Evolutionary conservation across 148 eudicot genomes (phyloP).

Genomic region (Dysphania ambrosioides): DNA sequence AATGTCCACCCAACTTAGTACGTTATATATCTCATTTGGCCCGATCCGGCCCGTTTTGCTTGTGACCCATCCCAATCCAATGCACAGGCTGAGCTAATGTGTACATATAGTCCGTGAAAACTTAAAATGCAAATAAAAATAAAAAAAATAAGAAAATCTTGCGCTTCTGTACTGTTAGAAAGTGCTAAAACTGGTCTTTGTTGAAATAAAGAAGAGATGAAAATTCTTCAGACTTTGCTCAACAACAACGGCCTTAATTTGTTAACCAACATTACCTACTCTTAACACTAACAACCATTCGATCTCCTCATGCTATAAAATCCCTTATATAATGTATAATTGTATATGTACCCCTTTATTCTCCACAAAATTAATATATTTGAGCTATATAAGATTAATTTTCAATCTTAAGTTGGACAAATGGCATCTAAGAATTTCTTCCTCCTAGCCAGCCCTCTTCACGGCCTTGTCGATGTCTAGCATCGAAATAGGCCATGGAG

Average conservation of each 20-base stretch:
- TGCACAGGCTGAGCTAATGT: no score
- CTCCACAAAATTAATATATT: no score
- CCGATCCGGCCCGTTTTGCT: no score
- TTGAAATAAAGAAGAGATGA: neutral
- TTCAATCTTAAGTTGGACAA: slow-evolving; percentile 5
- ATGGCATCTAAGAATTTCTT: slow-evolving; percentile 9
- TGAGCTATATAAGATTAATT: neutral
- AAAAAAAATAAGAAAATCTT: no score
- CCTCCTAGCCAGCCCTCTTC: slow-evolving; percentile 17
- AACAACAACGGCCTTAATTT: neutral
- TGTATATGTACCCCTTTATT: no score
- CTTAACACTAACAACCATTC: neutral
- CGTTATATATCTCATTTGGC: no score
- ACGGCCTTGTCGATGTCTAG: neutral
- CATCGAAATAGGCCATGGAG: slow-evolving; percentile 10
- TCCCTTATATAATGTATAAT: neutral
- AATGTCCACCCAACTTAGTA: no score
- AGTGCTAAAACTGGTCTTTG: neutral
- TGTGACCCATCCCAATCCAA: no score
- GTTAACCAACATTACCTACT: slow-evolving; percentile 20
- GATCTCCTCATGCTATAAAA: neutral
- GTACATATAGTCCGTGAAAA: no score
- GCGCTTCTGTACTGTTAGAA: no score
- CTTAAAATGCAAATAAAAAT: no score
- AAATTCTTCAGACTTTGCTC: slow-evolving; percentile 18